Evolutionary conservation across 257 asterid species (phyloP).

Genomic region (Solanum ahanhuiri): DNA sequence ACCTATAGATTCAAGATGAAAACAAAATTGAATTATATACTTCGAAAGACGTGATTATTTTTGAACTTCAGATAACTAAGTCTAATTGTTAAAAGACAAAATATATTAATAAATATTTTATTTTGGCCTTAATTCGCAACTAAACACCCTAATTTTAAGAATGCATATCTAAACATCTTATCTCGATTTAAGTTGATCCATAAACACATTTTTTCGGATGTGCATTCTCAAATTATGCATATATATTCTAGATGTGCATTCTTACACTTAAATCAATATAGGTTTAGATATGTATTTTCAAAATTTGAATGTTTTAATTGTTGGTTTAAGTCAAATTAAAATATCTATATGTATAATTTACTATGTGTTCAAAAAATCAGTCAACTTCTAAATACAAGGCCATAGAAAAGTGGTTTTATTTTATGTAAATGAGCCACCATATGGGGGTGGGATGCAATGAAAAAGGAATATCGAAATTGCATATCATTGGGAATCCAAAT

Average conservation of each 20-base stretch:
- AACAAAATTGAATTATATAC: neutral
- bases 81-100: neutral
- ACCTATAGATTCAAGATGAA: neutral
- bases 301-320: neutral
- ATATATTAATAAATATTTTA: neutral
- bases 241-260: neutral
- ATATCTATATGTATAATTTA: neutral
- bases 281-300: neutral
- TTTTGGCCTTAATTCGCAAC: rapidly evolving
- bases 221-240: neutral
- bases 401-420: neutral
- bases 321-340: neutral
- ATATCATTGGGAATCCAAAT: constrained; percentile 6
- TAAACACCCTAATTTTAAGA: neutral
- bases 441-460: neutral
- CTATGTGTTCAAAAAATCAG: neutral
- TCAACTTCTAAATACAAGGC: neutral
- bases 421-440: neutral
- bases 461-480: neutral
- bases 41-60: rapidly evolving
- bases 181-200: neutral
- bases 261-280: neutral
- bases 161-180: neutral
- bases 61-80: neutral
- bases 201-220: neutral